Conservation (phyloP, 2,329 filamentous ascomycete species). For the Zasmidium citrigriseum region DNA sequence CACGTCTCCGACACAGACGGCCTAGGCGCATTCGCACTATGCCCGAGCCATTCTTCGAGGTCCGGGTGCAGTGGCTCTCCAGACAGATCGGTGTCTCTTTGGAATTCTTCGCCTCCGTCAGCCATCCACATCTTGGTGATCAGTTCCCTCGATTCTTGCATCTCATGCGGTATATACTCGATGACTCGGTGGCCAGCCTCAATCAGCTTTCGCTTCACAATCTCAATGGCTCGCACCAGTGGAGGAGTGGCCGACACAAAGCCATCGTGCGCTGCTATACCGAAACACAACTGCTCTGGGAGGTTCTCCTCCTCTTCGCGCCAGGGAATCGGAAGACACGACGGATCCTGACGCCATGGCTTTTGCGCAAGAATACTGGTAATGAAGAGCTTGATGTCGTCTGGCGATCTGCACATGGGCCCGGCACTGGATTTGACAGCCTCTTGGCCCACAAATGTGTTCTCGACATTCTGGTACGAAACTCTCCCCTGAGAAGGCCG, state of each 20-base stretch:
- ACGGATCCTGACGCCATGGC: constrained; percentile 15
- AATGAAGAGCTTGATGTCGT: constrained; percentile 17
- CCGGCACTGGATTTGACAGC: constrained; percentile 13
- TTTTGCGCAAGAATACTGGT: constrained; percentile 2
- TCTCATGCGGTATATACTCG: constrained; percentile 15
- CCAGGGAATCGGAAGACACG: constrained; percentile 14
- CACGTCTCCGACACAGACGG: constrained; percentile 18
- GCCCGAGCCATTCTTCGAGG: constrained; percentile 11
- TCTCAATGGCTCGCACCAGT: constrained; percentile 9
- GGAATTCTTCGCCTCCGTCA: constrained; percentile 20
- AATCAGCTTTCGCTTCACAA: constrained; percentile 9
- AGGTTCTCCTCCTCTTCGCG: constrained; percentile 8
- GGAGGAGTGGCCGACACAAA: constrained; percentile 11
- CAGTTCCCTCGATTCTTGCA: constrained; percentile 10
- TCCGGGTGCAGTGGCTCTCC: constrained; percentile 14
- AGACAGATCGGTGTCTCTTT: constrained; percentile 11
- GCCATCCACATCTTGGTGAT: constrained; percentile 17
- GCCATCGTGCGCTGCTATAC: constrained; percentile 10
- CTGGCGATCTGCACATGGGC: constrained; percentile 12
- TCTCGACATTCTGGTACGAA: constrained; percentile 31
- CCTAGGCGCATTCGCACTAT: constrained; percentile 9
- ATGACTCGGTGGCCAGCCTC: constrained; percentile 17
- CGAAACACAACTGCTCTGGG: constrained; percentile 16
- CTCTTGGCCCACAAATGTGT: constrained; percentile 50
- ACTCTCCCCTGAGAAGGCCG: constrained; percentile 45